Conservation (phyloP, 352 stramenopile species). For the Pythium utonaiense region DNA sequence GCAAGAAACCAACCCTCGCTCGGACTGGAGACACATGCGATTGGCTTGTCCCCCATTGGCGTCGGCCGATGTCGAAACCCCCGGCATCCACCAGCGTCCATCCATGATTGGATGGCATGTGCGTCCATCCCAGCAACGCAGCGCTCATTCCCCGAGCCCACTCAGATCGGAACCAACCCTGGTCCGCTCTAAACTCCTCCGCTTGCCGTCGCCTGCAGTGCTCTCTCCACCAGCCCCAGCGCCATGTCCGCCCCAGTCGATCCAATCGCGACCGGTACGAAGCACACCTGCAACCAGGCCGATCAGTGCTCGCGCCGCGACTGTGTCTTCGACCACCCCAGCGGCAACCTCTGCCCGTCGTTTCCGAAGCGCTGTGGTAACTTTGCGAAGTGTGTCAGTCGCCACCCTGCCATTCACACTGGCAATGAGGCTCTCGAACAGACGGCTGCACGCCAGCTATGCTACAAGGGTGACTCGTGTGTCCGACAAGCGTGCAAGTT, state of each 20-base stretch:
- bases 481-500: slow-evolving; percentile 1
- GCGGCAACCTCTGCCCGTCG: slow-evolving; percentile 17
- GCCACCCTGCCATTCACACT: slow-evolving; percentile 12
- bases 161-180: no score
- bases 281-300: slow-evolving; percentile 2
- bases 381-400: slow-evolving; percentile 1
- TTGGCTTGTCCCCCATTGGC: no score
- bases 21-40: no score
- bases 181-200: no score
- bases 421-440: no score
- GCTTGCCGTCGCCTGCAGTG: no score
- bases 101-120: no score
- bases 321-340: slow-evolving; percentile 14
- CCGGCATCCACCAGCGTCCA: no score
- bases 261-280: background rate
- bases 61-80: no score
- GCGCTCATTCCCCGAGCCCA: no score
- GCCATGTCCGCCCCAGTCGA: background rate
- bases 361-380: slow-evolving; percentile 11
- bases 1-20: no score
- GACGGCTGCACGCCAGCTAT: background rate
- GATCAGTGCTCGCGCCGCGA: slow-evolving; percentile 18
- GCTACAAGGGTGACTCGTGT: slow-evolving; percentile 3
- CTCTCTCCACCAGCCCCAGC: background rate
- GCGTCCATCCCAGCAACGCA: no score